phyloP scores from a whole-genome alignment of 176 grass and related monocot genomes.

The Bolboschoenus planiculmis region DNA sequence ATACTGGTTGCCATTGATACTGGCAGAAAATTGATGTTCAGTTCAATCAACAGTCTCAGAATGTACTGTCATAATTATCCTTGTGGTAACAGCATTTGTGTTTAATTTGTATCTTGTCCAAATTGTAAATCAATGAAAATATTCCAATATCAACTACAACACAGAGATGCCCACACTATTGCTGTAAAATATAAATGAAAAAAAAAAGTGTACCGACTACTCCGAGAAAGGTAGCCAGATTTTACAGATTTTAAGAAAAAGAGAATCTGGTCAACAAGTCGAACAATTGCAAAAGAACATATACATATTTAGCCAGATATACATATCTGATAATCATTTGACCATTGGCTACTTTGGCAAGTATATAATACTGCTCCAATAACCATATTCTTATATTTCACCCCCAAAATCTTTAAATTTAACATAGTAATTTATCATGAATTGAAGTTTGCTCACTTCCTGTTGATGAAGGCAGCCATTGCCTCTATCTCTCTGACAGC shows the following conservation, averaged over 20 bases:
- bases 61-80: neutral
- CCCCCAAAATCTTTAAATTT: neutral
- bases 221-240: too few relatives aligned
- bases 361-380: neutral
- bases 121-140: neutral
- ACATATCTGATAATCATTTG: neutral
- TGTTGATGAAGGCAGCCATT: conserved; percentile 39
- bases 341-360: neutral
- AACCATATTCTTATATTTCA: neutral
- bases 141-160: neutral
- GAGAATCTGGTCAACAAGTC: neutral
- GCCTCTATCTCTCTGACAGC: conserved; percentile 49
- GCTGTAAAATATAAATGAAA: too few relatives aligned
- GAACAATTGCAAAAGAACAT: neutral
- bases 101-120: neutral
- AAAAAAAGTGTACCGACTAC: too few relatives aligned
- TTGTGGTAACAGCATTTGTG: neutral
- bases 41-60: neutral
- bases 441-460: neutral
- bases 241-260: neutral
- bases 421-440: neutral
- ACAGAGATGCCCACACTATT: neutral
- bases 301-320: neutral
- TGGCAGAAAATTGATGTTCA: neutral
- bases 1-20: neutral